These are phyloP conservation scores for Phytophthora pluvialis DNA, from an alignment of 352 stramenopile genomes.

Conservation along the genomic window DNA sequence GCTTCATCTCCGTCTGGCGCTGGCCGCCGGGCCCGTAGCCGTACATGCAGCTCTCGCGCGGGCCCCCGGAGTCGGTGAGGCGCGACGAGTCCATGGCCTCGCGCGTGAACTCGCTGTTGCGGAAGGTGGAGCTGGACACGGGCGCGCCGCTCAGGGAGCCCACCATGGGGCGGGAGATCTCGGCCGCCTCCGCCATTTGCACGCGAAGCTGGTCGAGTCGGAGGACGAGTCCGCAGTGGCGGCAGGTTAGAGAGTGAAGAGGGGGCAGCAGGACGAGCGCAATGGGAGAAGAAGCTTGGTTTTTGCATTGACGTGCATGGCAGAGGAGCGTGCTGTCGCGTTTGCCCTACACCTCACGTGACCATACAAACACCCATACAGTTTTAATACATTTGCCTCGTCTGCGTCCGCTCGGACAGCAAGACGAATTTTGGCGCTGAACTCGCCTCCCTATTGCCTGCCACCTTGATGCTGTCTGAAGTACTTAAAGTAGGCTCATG, in stretches of 20 bases:
- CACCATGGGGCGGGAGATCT: conserved; percentile 42
- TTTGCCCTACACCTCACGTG: conserved; percentile 4
- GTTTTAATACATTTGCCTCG: neutral
- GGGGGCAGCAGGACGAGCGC: conserved; percentile 5
- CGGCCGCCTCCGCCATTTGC: conserved; percentile 25
- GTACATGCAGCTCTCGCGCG: conserved; percentile 33
- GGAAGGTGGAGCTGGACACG: conserved; percentile 41
- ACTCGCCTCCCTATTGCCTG: neutral
- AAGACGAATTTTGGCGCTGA: conserved; percentile 16
- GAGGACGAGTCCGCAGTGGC: neutral
- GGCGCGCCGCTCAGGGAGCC: conserved; percentile 19
- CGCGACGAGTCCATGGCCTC: conserved; percentile 32
- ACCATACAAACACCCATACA: neutral
- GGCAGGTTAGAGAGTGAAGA: conserved; percentile 26
- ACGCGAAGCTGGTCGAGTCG: neutral
- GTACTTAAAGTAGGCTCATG: too few relatives aligned
- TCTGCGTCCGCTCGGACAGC: conserved; percentile 1
- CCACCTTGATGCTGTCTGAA: too few relatives aligned
- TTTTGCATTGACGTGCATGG: conserved; percentile 14
- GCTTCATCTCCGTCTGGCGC: conserved; percentile 70
- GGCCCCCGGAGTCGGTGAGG: conserved; percentile 43
- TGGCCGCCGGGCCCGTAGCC: conserved; percentile 28
- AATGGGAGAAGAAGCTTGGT: neutral
- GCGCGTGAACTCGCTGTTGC: conserved; percentile 51
- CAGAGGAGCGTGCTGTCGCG: conserved; percentile 14